Percentiles rank a stretch among this genome's conserved stretches.
These are phyloP conservation scores for Calamus simplicifolius DNA, from an alignment of 176 grass and related monocot genomes.

Conservation along the genomic window DNA sequence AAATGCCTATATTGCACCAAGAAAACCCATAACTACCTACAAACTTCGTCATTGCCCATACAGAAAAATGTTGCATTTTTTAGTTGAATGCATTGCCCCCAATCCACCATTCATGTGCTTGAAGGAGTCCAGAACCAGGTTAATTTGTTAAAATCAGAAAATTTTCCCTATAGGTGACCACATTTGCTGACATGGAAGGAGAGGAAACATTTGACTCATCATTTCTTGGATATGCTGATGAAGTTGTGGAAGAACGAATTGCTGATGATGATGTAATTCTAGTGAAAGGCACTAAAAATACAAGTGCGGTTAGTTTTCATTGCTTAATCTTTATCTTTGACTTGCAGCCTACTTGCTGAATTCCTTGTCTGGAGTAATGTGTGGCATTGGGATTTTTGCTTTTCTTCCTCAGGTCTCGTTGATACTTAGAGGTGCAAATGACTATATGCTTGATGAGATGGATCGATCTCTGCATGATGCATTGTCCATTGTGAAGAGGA, in stretches of 20 bases:
- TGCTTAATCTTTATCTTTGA: not conserved
- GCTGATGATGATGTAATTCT: conserved; percentile 82
- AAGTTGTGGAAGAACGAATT: conserved; percentile 82
- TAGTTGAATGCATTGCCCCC: too few relatives aligned
- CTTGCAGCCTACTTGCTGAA: too few relatives aligned
- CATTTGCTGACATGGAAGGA: conserved; percentile 97
- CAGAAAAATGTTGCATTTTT: too few relatives aligned
- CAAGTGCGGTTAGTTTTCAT: conserved; percentile 52
- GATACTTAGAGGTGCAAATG: conserved; percentile 89
- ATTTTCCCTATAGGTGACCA: conserved; percentile 43
- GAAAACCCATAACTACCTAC: too few relatives aligned
- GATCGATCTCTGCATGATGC: conserved; percentile 82
- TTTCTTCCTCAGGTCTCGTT: conserved; percentile 51
- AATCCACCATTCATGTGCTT: too few relatives aligned
- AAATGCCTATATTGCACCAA: too few relatives aligned
- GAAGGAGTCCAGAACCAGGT: too few relatives aligned
- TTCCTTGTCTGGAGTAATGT: not conserved
- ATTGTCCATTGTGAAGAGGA: conserved; percentile 86
- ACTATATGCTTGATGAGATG: conserved; percentile 90
- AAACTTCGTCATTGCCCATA: too few relatives aligned
- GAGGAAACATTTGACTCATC: conserved; percentile 90
- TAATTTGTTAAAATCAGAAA: not conserved
- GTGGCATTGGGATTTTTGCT: not conserved
- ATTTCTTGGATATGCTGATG: conserved; percentile 71
- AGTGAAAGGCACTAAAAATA: conserved; percentile 86